Percentiles rank a stretch among this genome's conserved stretches.
These are phyloP conservation scores for Exophiala lecanii-corni DNA, from an alignment of 2,329 filamentous ascomycete species.

Conservation along the genomic window DNA sequence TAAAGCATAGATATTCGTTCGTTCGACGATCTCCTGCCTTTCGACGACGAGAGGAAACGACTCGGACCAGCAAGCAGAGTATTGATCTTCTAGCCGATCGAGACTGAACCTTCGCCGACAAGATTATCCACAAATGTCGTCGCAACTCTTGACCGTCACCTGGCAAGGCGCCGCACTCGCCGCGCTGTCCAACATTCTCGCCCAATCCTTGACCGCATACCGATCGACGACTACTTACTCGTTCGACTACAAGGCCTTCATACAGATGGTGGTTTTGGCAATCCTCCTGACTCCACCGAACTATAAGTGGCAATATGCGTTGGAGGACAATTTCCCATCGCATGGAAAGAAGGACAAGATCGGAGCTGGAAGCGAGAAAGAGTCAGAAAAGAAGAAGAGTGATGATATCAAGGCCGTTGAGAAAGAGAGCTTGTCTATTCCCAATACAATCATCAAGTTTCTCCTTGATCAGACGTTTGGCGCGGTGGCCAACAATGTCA, in stretches of 20 bases:
- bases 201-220: conserved; percentile 64
- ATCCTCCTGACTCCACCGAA: conserved; percentile 74
- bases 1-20: too few species aligned
- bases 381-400: conserved; percentile 50
- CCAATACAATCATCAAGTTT: conserved; percentile 34
- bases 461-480: conserved; percentile 54
- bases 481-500: conserved; percentile 50
- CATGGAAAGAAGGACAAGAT: conserved; percentile 2
- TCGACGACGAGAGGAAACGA: too few species aligned
- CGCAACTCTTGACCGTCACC: conserved; percentile 52
- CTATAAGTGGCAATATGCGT: conserved; percentile 75
- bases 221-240: conserved; percentile 25
- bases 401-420: conserved; percentile 27
- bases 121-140: conserved; percentile 13
- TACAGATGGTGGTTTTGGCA: conserved; percentile 71
- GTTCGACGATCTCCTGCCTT: too few species aligned
- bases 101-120: too few species aligned
- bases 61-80: too few species aligned
- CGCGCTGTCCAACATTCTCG: conserved; percentile 66
- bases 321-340: conserved; percentile 71
- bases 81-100: too few species aligned
- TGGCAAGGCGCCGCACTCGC: conserved; percentile 63
- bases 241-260: conserved; percentile 46
- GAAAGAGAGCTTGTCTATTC: conserved; percentile 20
- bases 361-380: conserved; percentile 32